Conservation (phyloP, 768 basidiomycete species). For the Pisolithus marmoratus region DNA sequence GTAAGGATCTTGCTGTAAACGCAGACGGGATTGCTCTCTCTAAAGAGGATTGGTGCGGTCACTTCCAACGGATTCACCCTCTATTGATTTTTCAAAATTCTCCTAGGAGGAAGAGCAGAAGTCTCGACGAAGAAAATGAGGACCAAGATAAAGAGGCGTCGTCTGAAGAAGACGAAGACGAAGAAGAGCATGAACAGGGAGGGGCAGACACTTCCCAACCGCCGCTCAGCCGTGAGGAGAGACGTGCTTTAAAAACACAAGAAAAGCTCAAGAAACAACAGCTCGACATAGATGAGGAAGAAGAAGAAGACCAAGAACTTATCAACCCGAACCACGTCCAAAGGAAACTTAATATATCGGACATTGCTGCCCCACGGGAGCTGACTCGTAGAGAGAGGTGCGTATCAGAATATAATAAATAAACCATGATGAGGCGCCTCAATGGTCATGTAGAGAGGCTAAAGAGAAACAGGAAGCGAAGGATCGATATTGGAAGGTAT, state of each 20-base stretch:
- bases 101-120: background rate
- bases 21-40: slow-evolving; percentile 50
- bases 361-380: slow-evolving; percentile 60
- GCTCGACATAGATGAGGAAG: slow-evolving; percentile 44
- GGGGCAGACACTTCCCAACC: slow-evolving; percentile 32
- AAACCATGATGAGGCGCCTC: background rate
- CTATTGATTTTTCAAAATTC: slow-evolving; percentile 4
- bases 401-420: slow-evolving; percentile 4
- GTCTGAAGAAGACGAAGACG: slow-evolving; percentile 40
- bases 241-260: slow-evolving; percentile 66
- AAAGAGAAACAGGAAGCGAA: slow-evolving; percentile 90
- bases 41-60: slow-evolving; percentile 40
- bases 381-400: slow-evolving; percentile 64
- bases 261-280: slow-evolving; percentile 32
- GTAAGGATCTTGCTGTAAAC: slow-evolving; percentile 57
- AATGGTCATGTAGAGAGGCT: slow-evolving; percentile 56
- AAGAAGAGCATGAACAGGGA: slow-evolving; percentile 27
- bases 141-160: slow-evolving; percentile 34
- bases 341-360: slow-evolving; percentile 73
- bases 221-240: slow-evolving; percentile 66
- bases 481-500: slow-evolving; percentile 82
- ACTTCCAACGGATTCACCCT: slow-evolving; percentile 4
- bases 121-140: slow-evolving; percentile 17
- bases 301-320: slow-evolving; percentile 62
- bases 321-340: slow-evolving; percentile 74